Evolutionary conservation across 176 grass and related monocot genomes (phyloP), one percentile per base, ranked within the genome.

Genomic region (Musa acuminata): DNA sequence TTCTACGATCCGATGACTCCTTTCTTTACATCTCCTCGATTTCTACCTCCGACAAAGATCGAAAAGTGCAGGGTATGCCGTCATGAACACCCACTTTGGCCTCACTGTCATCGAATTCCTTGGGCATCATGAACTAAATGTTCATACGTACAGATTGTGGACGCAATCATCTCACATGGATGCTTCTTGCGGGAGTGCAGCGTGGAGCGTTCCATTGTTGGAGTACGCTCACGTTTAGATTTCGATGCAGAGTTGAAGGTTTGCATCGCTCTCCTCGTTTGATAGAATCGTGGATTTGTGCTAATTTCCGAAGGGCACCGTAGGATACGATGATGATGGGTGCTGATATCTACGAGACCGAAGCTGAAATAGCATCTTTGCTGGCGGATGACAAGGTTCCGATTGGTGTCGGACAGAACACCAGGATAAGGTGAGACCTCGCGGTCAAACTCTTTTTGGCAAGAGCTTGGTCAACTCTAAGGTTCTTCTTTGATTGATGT

Each of bases 301-400:
- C n/a, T 2, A 22, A 62, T 8, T 20, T 62, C n/a, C 6, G 13
- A 62, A 1, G 16, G 43, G 14, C 20, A 51, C 21, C 13, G 57
- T 79, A 96, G 91, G 83, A 96, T 82, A 86, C 85, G 8, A 64
- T 96, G 64, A 88, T 96, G 91, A 96, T 96, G 88, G 91, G 91
- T 12, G 81, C 88, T 5, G 81, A 90, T 48, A 17, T 67, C 13
- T 90, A 96, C 52, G 83, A 96, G 80, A 90, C 88, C 1, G 79
- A 86, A 81, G 78, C 86, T 62, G 91, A 96, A 75, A 72, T 72
- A 48, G 82, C 77, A 8, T 81, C 51, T 53, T 26, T 88, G 52
- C 70, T 86, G 12, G 80, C 84, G 22, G 81, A 72, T 52, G 76
- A 84, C 10, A 85, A 84, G 70, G 88, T 96, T 19, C 85, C 88